phyloP scores from a whole-genome alignment of 441 rosid genomes.

The California macrophylla region DNA sequence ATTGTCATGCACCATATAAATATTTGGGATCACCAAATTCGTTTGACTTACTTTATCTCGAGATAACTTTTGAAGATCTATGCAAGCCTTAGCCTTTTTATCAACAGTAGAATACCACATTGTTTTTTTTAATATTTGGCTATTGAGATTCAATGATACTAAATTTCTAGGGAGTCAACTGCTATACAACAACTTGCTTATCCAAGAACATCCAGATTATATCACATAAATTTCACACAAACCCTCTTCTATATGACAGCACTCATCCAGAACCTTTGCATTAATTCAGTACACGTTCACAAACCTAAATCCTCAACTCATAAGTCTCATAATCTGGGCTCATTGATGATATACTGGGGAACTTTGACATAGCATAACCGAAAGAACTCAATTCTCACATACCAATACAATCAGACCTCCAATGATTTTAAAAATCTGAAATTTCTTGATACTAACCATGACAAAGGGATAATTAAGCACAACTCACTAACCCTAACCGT shows the following conservation, averaged over 20 bases:
- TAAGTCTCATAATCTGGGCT: not conserved
- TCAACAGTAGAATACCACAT: not conserved
- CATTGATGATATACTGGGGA: too few relatives aligned
- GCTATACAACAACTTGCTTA: not conserved
- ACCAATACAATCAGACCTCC: not conserved
- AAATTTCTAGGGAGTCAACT: not conserved
- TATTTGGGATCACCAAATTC: not conserved
- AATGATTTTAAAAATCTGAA: not conserved
- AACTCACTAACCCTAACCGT: not conserved
- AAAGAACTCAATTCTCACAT: not conserved
- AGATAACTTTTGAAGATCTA: not conserved
- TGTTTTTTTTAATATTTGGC: not conserved
- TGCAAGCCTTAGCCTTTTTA: not conserved
- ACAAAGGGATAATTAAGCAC: not conserved
- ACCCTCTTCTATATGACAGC: not conserved
- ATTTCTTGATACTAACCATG: not conserved
- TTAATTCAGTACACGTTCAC: not conserved
- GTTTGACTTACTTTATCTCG: too few relatives aligned
- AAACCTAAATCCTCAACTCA: not conserved
- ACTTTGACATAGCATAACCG: not conserved
- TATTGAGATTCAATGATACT: not conserved
- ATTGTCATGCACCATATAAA: not conserved
- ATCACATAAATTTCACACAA: not conserved
- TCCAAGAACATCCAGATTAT: not conserved
- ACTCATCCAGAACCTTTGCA: not conserved